A percentile compares a stretch with the other conserved stretches of the same genome.
These are phyloP conservation scores for Lentinula edodes DNA, from an alignment of 768 basidiomycete genomes.

Conservation along the genomic window DNA sequence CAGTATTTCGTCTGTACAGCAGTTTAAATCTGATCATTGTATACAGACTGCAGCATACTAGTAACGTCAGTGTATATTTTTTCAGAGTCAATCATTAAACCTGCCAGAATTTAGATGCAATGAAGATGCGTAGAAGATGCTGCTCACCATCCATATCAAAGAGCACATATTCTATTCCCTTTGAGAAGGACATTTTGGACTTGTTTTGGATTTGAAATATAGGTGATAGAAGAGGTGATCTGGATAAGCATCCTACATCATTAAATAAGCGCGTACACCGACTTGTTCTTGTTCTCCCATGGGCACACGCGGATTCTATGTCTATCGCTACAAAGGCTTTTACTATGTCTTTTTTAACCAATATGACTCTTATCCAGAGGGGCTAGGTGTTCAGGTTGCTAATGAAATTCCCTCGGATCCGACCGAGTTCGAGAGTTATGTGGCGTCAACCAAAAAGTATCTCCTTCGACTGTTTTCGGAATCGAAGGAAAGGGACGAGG, in stretches of 20 bases:
- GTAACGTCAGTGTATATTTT: conserved; percentile 73
- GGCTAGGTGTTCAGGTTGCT: conserved; percentile 16
- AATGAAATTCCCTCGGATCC: conserved; percentile 13
- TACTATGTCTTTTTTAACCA: conserved; percentile 15
- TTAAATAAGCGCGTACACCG: no score
- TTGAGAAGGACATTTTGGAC: not conserved
- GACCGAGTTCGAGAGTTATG: conserved; percentile 8
- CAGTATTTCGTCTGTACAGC: conserved; percentile 59
- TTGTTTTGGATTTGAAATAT: not conserved
- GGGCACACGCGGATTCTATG: not conserved
- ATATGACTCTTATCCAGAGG: conserved; percentile 18
- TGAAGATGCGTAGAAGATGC: not conserved
- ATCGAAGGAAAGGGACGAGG: not conserved
- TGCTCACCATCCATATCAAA: conserved; percentile 62
- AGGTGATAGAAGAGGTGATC: no score
- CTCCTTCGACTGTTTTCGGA: not conserved
- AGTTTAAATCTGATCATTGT: not conserved
- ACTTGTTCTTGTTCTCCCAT: not conserved
- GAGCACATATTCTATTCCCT: conserved; percentile 47
- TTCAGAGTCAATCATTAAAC: conserved; percentile 75
- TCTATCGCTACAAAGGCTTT: conserved; percentile 16
- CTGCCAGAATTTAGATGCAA: conserved; percentile 23
- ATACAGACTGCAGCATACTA: conserved; percentile 36
- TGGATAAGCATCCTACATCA: no score
- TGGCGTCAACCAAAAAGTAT: conserved; percentile 7